Evolutionary conservation across 495 filamentous ascomycete species (phyloP), one percentile per base, ranked within the genome.

Genomic region (Amphirosellinia nigrospora): DNA sequence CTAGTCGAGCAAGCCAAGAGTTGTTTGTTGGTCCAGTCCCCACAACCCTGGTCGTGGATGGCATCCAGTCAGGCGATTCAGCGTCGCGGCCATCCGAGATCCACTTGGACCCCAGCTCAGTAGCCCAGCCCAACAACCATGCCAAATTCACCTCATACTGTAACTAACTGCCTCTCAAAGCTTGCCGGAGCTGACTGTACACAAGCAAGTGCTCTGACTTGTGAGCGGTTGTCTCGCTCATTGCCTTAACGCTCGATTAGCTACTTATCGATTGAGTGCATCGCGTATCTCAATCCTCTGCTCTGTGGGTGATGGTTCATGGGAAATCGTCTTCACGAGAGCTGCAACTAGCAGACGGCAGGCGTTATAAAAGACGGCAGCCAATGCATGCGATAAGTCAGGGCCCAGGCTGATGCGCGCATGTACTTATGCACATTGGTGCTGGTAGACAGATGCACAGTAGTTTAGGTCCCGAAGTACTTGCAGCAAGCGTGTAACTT

Each of bases 321-420:
- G 36, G 13, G 52, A 15, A 46, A 58, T 46, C 15, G 70, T 74
- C 70, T 78, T 79, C 76, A 73, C 75, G 68, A 70, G 68, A 66
- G 70, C 70, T 73, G 75, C 70, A 79, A 73, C 64, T 72, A 66
- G 59, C 60, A 76, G 70, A 72, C 73, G 71, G 67, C 72, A 63
- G 71, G 63, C 70, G 72, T 73, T 73, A n/a, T 76, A 77, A 74
- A 75, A 72, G 74, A 76, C 77, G 79, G 80, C 77, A 78, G 71
- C 80, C 79, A 80, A 82, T 81, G 80, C 80, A 82, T 82, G 80
- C 78, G 76, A 69, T 79, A 74, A 76, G 75, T 72, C 79, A 80
- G 76, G 78, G 77, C 77, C 77, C 70, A 73, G 65, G 73, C 68
- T 75, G 71, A 69, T 77, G 74, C 68, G 69, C 66, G 19, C 62